These are phyloP conservation scores for Auricularia auricula-judae DNA, from an alignment of 768 basidiomycete genomes.

Conservation along the genomic window DNA sequence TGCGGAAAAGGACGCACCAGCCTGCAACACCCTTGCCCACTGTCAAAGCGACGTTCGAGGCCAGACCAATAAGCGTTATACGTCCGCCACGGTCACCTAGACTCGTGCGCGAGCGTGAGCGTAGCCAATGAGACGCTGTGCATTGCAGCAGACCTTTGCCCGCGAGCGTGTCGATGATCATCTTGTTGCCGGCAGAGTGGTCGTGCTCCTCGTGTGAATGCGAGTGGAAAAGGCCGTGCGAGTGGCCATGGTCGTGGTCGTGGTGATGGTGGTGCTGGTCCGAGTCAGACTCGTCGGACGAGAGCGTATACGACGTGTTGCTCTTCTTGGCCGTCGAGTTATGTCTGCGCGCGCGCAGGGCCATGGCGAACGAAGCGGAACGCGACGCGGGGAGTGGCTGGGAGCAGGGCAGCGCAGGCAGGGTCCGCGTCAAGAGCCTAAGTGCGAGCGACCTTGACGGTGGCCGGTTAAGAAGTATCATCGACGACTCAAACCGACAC, in stretches of 20 bases:
- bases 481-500: not conserved
- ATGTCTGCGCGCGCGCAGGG: not conserved
- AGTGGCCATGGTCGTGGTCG: slow-evolving; percentile 35
- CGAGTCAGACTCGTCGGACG: not conserved
- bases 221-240: slow-evolving; percentile 54
- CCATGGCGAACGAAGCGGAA: not conserved
- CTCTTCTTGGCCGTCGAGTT: not conserved
- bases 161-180: slow-evolving; percentile 55
- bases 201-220: slow-evolving; percentile 53
- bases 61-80: slow-evolving; percentile 78
- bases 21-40: slow-evolving; percentile 79
- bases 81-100: slow-evolving; percentile 70
- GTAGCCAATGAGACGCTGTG: not conserved
- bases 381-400: not conserved
- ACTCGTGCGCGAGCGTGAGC: not conserved
- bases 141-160: slow-evolving; percentile 41
- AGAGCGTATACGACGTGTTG: not conserved
- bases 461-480: not conserved
- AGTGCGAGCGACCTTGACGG: not conserved
- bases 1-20: slow-evolving; percentile 41
- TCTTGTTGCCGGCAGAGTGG: slow-evolving; percentile 50
- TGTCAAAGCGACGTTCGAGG: slow-evolving; percentile 74
- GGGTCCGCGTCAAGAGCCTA: not conserved
- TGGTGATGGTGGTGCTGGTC: slow-evolving; percentile 19
- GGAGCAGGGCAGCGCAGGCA: not conserved